Conservation (phyloP, 1,284 basidiomycete genomes). For the Pyrrhoderma noxium region DNA sequence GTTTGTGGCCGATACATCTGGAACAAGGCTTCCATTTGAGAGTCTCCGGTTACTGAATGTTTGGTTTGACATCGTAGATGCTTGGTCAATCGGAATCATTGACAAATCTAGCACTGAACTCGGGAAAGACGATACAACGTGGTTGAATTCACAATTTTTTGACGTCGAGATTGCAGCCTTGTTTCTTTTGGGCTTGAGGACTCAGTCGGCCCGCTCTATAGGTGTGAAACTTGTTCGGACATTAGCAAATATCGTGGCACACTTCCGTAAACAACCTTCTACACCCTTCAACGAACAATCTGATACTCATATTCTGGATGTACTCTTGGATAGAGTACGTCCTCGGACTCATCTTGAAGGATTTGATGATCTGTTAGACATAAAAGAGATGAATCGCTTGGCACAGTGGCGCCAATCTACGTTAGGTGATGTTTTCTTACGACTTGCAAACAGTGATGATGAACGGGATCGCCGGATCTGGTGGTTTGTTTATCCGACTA, state of each 20-base stretch:
- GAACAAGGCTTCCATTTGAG: conserved; percentile 58
- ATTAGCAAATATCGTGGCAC: conserved; percentile 38
- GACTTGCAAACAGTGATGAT: conserved; percentile 59
- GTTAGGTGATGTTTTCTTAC: conserved; percentile 46
- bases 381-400: conserved; percentile 48
- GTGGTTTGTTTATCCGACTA: conserved; percentile 59
- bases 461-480: conserved; percentile 62
- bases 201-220: conserved; percentile 39
- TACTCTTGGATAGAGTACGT: conserved; percentile 41
- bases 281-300: conserved; percentile 24
- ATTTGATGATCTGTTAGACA: conserved; percentile 58
- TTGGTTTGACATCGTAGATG: conserved; percentile 72
- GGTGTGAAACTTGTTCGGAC: conserved; percentile 58
- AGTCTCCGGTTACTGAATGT: conserved; percentile 57
- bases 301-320: conserved; percentile 37
- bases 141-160: conserved; percentile 37
- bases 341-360: conserved; percentile 47
- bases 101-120: conserved; percentile 36
- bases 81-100: conserved; percentile 51
- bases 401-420: conserved; percentile 55
- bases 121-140: conserved; percentile 32
- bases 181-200: conserved; percentile 71
- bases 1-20: conserved; percentile 56
- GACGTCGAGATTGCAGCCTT: conserved; percentile 71
- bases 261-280: conserved; percentile 33